These are phyloP conservation scores for Erysimum cheiri DNA, from an alignment of 441 rosid species.

Conservation along the genomic window DNA sequence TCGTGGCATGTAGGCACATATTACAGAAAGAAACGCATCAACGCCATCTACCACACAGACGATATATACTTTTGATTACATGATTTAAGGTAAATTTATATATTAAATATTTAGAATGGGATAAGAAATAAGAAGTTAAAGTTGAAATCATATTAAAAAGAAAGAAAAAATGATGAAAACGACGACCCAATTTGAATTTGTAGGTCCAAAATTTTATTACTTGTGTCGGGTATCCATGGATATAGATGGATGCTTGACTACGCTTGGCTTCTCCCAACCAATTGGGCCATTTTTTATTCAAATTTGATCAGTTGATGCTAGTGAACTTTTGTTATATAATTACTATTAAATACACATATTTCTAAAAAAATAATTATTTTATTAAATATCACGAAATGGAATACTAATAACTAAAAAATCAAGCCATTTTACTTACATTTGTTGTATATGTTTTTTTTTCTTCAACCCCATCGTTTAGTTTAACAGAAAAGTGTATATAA, in stretches of 20 bases:
- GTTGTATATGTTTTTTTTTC: slow-evolving; percentile 29
- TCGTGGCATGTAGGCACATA: slow-evolving; percentile 40
- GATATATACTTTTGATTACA: slow-evolving; percentile 29
- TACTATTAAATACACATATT: background rate
- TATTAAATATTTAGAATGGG: background rate
- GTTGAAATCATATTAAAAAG: slow-evolving; percentile 19
- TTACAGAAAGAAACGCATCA: slow-evolving; percentile 45
- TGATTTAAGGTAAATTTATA: slow-evolving; percentile 29
- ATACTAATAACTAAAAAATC: slow-evolving; percentile 27
- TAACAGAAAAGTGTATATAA: slow-evolving; percentile 23
- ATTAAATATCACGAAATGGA: slow-evolving; percentile 20
- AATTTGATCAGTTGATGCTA: background rate
- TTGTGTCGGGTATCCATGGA: slow-evolving; percentile 45
- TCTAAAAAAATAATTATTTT: background rate
- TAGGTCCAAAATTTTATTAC: slow-evolving; percentile 45
- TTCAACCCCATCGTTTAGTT: slow-evolving; percentile 21
- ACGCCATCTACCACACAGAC: slow-evolving; percentile 38
- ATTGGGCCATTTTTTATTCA: slow-evolving; percentile 36
- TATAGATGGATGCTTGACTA: slow-evolving; percentile 34
- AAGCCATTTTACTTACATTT: slow-evolving; percentile 42
- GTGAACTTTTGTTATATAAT: slow-evolving; percentile 12
- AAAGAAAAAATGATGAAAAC: slow-evolving; percentile 38
- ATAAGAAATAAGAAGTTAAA: slow-evolving; percentile 19
- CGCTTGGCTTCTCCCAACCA: slow-evolving; percentile 41
- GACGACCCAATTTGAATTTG: slow-evolving; percentile 42